Evolutionary conservation across 2,329 filamentous ascomycete genomes (phyloP), one percentile per base, ranked within the genome.

Genomic region (Pseudocercospora fijiensis): DNA sequence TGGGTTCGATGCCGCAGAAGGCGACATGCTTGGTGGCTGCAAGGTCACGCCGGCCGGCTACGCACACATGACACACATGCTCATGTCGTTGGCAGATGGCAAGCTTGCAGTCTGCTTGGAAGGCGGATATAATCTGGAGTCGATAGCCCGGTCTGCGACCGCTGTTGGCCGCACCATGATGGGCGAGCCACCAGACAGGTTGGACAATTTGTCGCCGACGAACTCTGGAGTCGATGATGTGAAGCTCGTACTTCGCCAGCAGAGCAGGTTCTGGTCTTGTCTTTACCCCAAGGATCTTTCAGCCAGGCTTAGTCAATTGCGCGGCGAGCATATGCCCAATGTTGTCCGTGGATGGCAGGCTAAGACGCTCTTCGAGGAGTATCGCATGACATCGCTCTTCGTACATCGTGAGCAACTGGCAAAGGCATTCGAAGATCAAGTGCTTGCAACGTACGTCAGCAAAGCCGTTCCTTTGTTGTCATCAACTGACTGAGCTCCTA

Each of bases 41-140:
- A 94, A 92, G 73, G 95, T 99, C 4, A 90, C 92, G 0, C 95
- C 95, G 0, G 80, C 88, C 4, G 96, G 95, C 74, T 99, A 98
- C 75, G 91, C 93, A 13, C 94, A 99, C 74, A 98, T 99, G 95
- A 98, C 95, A 16, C 92, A 97, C 75, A 97, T 98, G 94, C 85
- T 99, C 55, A 98, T 97, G 93, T 92, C 91, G 1, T 83, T 99
- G 20, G 94, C 95, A 0, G 84, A 88, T 51, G 95, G 95, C 27
- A 96, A 93, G 74, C 84, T 99, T 13, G 90, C 91, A 2, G 94
- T 97, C 8, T 97, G 93, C 74, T 83, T 99, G 2, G 95, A 99
- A 77, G 95, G 95, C 22, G 95, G 95, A 8, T 99, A 99, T 78
- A 98, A 98, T 72, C 86, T 99, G 24, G 83, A 87, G 55, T 95